Conservation (phyloP, 805 yeast genomes). For the Schizosaccharomyces japonicus region DNA sequence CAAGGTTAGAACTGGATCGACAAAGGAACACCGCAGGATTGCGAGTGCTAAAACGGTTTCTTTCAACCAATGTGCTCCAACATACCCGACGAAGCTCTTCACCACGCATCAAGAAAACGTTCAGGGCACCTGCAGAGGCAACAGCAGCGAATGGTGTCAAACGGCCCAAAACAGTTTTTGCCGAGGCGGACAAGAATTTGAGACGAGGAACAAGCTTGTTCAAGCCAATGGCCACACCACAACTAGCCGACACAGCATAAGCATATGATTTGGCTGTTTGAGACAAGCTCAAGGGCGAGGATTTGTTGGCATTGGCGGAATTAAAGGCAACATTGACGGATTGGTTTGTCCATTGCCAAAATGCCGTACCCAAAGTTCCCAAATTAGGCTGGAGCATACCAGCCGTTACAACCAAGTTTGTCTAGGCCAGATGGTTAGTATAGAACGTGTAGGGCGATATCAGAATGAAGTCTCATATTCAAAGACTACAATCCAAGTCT, state of each 20-base stretch:
- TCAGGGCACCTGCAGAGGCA: slow-evolving; percentile 86
- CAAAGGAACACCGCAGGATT: too few relatives aligned
- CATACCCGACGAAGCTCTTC: slow-evolving; percentile 48
- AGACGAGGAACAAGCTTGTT: slow-evolving; percentile 76
- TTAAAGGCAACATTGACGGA: slow-evolving; percentile 90
- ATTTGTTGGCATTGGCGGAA: slow-evolving; percentile 85
- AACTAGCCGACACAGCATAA: slow-evolving; percentile 80
- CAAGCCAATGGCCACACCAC: slow-evolving; percentile 84
- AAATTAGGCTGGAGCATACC: slow-evolving; percentile 94
- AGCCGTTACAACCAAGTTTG: slow-evolving; percentile 80
- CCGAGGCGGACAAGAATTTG: slow-evolving; percentile 35
- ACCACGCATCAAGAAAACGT: slow-evolving; percentile 89
- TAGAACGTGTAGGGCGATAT: neutral
- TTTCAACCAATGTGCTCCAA: neutral
- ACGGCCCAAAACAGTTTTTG: slow-evolving; percentile 54
- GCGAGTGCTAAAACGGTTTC: too few relatives aligned
- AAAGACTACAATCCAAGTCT: neutral
- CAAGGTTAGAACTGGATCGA: neutral
- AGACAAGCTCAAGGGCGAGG: slow-evolving; percentile 61
- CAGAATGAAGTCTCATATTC: neutral
- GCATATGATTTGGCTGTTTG: slow-evolving; percentile 62
- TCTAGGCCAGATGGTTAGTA: slow-evolving; percentile 13
- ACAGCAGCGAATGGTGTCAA: slow-evolving; percentile 97
- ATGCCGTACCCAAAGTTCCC: slow-evolving; percentile 71
- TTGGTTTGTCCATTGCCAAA: slow-evolving; percentile 97